Evolutionary conservation across 2,329 filamentous ascomycete species (phyloP).

Genomic region (Penicillium sp.): DNA sequence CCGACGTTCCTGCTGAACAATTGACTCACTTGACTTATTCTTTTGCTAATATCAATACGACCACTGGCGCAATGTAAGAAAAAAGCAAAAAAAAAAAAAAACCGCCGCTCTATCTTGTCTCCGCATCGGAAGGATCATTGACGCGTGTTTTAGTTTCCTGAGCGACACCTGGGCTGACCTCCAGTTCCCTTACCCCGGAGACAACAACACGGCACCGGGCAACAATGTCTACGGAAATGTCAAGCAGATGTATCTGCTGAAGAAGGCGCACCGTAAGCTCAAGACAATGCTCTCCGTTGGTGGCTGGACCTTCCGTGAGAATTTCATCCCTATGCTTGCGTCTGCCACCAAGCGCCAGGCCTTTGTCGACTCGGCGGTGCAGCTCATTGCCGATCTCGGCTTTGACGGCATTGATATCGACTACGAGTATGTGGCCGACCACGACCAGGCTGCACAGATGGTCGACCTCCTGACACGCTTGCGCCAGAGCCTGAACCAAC

Average conservation of each 20-base stretch:
- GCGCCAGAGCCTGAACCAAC: neutral
- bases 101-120: neutral
- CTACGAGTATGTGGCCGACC: neutral
- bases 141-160: neutral
- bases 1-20: neutral
- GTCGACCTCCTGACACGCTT: neutral
- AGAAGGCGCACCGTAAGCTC: neutral
- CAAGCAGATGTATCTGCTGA: slow-evolving; percentile 1
- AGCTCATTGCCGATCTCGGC: neutral
- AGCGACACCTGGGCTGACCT: neutral
- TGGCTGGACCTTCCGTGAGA: neutral
- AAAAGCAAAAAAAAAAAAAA: no score
- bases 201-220: neutral
- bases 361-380: neutral
- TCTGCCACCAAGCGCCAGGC: neutral
- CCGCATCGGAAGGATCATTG: neutral
- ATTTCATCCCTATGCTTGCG: neutral
- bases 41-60: neutral
- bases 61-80: neutral
- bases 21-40: neutral
- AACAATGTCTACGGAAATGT: neutral
- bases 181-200: neutral
- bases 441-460: neutral
- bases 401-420: neutral
- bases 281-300: neutral